Evolutionary conservation across 1,284 basidiomycete species (phyloP), one percentile per base, ranked within the genome.

Genomic region (Ustilago bromivora): DNA sequence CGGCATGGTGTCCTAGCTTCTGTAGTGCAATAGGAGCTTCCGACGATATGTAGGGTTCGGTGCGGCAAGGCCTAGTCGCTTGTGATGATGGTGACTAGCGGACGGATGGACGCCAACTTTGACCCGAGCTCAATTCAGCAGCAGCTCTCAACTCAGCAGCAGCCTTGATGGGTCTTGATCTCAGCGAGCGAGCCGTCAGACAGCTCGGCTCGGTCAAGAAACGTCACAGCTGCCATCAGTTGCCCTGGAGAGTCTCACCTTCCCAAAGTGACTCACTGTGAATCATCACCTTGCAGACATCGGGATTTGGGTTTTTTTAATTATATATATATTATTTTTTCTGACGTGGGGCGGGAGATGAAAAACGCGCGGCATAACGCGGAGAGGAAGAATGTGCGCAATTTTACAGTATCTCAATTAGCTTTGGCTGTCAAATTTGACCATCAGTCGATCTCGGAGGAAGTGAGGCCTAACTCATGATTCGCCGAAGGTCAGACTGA

Each of bases 281-380:
- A 60, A 52, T 52, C 34, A 52, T 38, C 58, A 32, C 15, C 49
- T 46, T 53, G 36, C 58, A 38, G 13, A 19, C 36, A 41, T 40
- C 35, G 58, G 34, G 53, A 59, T 59, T 59, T 31, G 9, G 56
- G 5, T 0, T 49, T 47, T 60, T 28, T 28, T 28, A 28, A 28
- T 28, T 28, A 28, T 3, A 28, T 28, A 28, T 28, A 28, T 28
- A 28, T 28, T 28, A 28, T 11, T 23, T 51, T 28, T 58, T 59
- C 23, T 28, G 40, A 32, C 52, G 52, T 46, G 51, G 60, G 60
- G 36, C 51, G 41, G 52, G 60, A 61, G 60, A 40, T 61, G 34
- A 13, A 40, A 31, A 38, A n/a, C 19, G 23, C 32, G 17, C n/a
- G 35, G 34, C n/a, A 38, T 13, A 35, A 17, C 53, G 36, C 53